Percentiles rank a stretch among this genome's conserved stretches.
phyloP scores from a whole-genome alignment of 768 basidiomycete genomes.

The Cubamyces sp. region DNA sequence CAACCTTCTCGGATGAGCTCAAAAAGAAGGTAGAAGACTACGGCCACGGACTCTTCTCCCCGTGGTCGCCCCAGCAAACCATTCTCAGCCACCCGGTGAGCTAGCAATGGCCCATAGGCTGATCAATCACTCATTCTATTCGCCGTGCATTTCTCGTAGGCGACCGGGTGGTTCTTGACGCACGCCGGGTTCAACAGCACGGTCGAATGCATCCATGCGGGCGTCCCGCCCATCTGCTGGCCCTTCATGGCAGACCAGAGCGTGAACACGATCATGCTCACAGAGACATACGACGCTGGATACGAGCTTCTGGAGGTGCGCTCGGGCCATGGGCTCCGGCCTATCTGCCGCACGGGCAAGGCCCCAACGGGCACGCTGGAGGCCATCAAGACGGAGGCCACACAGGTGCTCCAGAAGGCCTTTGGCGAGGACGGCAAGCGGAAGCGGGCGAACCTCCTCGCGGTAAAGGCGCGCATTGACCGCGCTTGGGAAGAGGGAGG shows the following conservation, averaged over 20 bases:
- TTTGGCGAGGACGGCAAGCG: constrained; percentile 31
- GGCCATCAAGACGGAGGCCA: constrained; percentile 26
- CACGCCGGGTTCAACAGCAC: constrained; percentile 30
- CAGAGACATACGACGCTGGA: constrained; percentile 21
- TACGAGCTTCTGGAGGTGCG: constrained; percentile 32
- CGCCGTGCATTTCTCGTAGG: constrained; percentile 14
- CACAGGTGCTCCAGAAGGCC: constrained; percentile 24
- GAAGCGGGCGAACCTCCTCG: constrained; percentile 28
- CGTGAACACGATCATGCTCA: constrained; percentile 25
- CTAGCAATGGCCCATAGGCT: background rate
- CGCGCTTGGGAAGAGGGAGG: constrained; percentile 17
- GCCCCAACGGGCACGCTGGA: constrained; percentile 28
- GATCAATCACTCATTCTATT: background rate
- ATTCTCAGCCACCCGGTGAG: constrained; percentile 33
- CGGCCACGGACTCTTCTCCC: constrained; percentile 27
- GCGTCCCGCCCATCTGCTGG: constrained; percentile 34
- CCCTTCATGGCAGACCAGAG: constrained; percentile 34
- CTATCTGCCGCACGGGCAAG: constrained; percentile 26
- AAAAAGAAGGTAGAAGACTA: constrained; percentile 20
- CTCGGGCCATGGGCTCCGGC: constrained; percentile 24
- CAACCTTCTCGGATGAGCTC: constrained; percentile 25
- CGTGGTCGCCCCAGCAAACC: constrained; percentile 34
- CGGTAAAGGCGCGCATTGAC: constrained; percentile 7
- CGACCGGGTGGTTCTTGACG: constrained; percentile 31
- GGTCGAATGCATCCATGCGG: constrained; percentile 24